Base-by-base conservation (phyloP, 306 rosid genomes). In the Astragalus glycyphyllos region DNA sequence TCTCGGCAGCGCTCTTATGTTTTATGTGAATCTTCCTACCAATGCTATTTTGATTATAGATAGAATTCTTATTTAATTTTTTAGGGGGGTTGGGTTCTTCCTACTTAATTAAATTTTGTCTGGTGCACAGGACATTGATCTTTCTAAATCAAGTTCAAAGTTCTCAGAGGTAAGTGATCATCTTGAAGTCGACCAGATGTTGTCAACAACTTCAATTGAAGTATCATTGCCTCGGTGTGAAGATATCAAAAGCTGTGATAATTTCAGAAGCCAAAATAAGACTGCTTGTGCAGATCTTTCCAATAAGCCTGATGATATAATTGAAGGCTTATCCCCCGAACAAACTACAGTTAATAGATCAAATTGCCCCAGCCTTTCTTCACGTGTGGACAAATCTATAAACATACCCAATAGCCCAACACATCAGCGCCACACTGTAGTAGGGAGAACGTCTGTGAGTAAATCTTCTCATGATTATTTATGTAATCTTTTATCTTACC, bases 111-210 rank as follows among this genome's bases (percentile, higher is more conserved):
- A 20, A 20, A 20, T 14, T 8, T 8, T 62, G 37, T 29, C 41
- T 63, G 46, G 17, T 59, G 65, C 38, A 77, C 87, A 92, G 98
- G 91, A 84, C 42, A 79, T 65, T 71, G 80, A 66, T 66, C 82
- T 55, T 62, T 73, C 82, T 29, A 49, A 79, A 56, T 50, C 81
- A 65, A 75, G 82, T 71, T 58, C 86, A 26, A 80, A 78, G 69
- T 78, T 86, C 47, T 80, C 80, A 60, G 80, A 71, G 17, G 68
- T 12, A 56, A 80, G 49, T 49, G 67, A 71, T 64, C 69, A 84
- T 63, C 61, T 49, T 70, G 69, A 74, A 81, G 75, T 38, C 38
- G 68, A 73, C 48, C 74, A 29, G 35, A 75, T 41, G 41, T 42
- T 74, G 57, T 71, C 88, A 73, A 83, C 90, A 72, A 80, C 26